Base-by-base conservation (phyloP, 2,329 filamentous ascomycete species). In the Sclerotinia sclerotiorum region DNA sequence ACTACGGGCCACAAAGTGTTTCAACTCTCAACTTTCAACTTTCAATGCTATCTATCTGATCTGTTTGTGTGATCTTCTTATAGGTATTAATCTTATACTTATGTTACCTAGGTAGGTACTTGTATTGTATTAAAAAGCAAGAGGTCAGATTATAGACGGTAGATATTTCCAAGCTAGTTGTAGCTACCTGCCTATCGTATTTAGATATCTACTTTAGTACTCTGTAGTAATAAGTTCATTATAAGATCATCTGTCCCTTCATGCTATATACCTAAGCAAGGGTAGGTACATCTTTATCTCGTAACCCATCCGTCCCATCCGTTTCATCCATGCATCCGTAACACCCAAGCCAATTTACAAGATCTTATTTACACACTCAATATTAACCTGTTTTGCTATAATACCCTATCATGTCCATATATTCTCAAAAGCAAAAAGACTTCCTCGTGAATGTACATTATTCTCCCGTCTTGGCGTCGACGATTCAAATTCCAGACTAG, bases 391-490 rank as follows among this genome's bases (percentile, higher is more conserved):
- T 46, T 61, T 55, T n/a, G 24, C 49, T 46, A n/a, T 61, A 60
- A 63, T 35, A 52, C 72, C 19, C 60, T 54, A 44, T 44, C 52
- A 70, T 15, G 58, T 49, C 69, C 63, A 70, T 11, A 60, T 64
- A 63, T 56, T 69, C 49, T 64, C 61, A 42, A 76, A 65, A 42
- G 69, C 72, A 57, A 76, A 73, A 39, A 75, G 46, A 21, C 68
- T 73, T 52, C 70, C 56, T 52, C 73, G 70, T 65, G 64, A 72
- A 42, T 63, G 66, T 4, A 68, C 68, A 58, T 66, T 70, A 39
- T 66, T 68, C 46, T 72, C 52, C 29, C 35, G 24, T n/a, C 51
- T 60, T 5, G 39, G 24, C 17, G 54, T 48, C 15, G 32, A 7
- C 35, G 21, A 61, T 6, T 55, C 51, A 63, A 55, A 46, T n/a